Evolutionary conservation across 2,329 filamentous ascomycete genomes (phyloP).

Genomic region (Fusarium sacchari): DNA sequence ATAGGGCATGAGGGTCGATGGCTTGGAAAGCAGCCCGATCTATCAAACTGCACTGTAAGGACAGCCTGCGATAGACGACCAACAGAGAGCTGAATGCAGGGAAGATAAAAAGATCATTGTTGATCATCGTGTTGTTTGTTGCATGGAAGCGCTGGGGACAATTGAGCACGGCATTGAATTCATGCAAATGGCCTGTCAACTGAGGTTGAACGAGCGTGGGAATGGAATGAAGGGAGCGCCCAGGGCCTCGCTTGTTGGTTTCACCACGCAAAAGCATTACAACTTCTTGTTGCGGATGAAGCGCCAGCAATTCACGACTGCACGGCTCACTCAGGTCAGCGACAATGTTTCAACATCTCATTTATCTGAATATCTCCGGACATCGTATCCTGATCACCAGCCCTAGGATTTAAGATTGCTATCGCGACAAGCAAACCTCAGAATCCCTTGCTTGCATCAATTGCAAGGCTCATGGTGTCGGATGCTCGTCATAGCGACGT

Average conservation of each 20-base stretch:
- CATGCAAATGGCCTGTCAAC: not conserved
- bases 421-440: conserved; percentile 7
- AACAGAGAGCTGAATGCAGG: conserved; percentile 23
- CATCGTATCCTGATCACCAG: not conserved
- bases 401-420: conserved; percentile 15
- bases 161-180: conserved; percentile 1
- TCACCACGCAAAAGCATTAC: conserved; percentile 8
- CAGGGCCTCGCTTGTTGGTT: conserved; percentile 13
- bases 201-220: not conserved
- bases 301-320: conserved; percentile 8
- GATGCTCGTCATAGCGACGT: conserved; percentile 23
- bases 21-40: conserved; percentile 39
- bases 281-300: not conserved
- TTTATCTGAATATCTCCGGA: conserved; percentile 17
- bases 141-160: not conserved
- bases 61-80: conserved; percentile 14
- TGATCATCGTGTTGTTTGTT: conserved; percentile 8
- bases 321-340: conserved; percentile 11
- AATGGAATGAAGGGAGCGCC: conserved; percentile 29
- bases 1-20: conserved; percentile 41
- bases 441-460: conserved; percentile 24
- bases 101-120: conserved; percentile 5
- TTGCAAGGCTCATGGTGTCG: conserved; percentile 1
- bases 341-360: conserved; percentile 30
- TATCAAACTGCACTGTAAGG: conserved; percentile 23